Percentiles rank a stretch among this genome's conserved stretches.
Conservation (phyloP, 768 basidiomycete genomes). For the Amanita rimosa region DNA sequence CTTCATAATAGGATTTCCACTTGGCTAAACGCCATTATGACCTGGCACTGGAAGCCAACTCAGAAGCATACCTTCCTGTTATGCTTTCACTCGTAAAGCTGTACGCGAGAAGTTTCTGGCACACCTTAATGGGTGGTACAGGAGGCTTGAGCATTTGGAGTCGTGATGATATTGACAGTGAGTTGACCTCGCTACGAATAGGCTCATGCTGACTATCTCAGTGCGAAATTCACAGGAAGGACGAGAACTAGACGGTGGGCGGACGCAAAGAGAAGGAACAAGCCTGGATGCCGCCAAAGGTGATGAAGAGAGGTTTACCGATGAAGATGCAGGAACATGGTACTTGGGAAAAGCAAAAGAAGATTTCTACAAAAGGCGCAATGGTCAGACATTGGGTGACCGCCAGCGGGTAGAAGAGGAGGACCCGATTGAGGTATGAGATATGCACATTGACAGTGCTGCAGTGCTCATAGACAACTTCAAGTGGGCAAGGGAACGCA, state of each 20-base stretch:
- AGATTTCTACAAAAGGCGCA: constrained; percentile 53
- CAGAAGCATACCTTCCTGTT: constrained; percentile 85
- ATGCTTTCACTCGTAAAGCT: constrained; percentile 72
- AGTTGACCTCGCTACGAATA: constrained; percentile 5
- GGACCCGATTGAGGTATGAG: constrained; percentile 57
- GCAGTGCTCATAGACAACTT: neutral
- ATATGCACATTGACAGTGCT: neutral
- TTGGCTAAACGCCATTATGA: constrained; percentile 96
- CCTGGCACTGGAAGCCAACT: constrained; percentile 74
- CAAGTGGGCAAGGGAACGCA: constrained; percentile 70
- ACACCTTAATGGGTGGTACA: constrained; percentile 61
- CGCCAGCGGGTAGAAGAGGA: constrained; percentile 40
- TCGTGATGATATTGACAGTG: constrained; percentile 37
- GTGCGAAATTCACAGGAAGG: constrained; percentile 18
- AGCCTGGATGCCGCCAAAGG: constrained; percentile 18
- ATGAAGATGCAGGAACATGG: constrained; percentile 58
- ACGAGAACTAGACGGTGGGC: constrained; percentile 29
- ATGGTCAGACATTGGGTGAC: constrained; percentile 22
- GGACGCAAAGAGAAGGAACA: constrained; percentile 13
- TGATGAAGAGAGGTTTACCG: constrained; percentile 18
- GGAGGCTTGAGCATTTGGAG: constrained; percentile 61
- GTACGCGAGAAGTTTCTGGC: constrained; percentile 76
- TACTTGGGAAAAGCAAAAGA: constrained; percentile 77
- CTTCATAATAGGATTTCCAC: constrained; percentile 67
- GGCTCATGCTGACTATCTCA: constrained; percentile 6